Evolutionary conservation across 2,329 filamentous ascomycete species (phyloP).

Genomic region (Talaromyces pinophilus): DNA sequence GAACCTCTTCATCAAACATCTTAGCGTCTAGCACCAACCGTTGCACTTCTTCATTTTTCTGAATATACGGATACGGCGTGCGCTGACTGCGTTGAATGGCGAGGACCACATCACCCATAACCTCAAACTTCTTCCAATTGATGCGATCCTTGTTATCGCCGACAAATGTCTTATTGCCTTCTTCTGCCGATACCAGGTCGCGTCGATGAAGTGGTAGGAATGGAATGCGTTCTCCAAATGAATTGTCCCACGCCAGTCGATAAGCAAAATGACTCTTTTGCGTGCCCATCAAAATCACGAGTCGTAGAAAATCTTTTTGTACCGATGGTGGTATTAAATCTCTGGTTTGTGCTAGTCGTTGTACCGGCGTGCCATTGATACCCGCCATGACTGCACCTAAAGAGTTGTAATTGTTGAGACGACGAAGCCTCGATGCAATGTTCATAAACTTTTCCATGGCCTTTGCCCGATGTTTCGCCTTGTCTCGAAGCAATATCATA

Average conservation of each 20-base stretch:
- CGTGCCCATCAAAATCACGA: conserved; percentile 89
- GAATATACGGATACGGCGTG: conserved; percentile 72
- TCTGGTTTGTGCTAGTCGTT: conserved; percentile 77
- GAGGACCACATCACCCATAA: conserved; percentile 87
- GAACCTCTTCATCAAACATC: conserved; percentile 76
- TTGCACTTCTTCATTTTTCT: conserved; percentile 68
- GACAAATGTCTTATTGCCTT: conserved; percentile 88
- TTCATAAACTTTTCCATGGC: conserved; percentile 96
- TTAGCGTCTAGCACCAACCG: conserved; percentile 79
- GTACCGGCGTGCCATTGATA: conserved; percentile 83
- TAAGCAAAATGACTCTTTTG: conserved; percentile 93
- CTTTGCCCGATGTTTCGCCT: conserved; percentile 88
- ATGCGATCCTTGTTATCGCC: conserved; percentile 72
- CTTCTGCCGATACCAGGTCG: conserved; percentile 87
- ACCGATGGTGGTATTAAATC: conserved; percentile 70
- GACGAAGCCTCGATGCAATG: conserved; percentile 78
- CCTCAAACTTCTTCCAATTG: conserved; percentile 98
- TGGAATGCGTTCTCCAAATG: conserved; percentile 82
- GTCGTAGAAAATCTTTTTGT: conserved; percentile 81
- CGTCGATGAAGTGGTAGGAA: conserved; percentile 87
- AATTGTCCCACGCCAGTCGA: conserved; percentile 96
- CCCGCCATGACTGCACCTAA: conserved; percentile 92
- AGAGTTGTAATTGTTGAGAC: conserved; percentile 96
- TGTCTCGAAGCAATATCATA: conserved; percentile 85
- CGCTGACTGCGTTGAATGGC: conserved; percentile 91